A percentile compares a stretch with the other conserved stretches of the same genome.
These are phyloP conservation scores for Fusarium buxicola DNA, from an alignment of 2,329 filamentous ascomycete genomes.

Conservation along the genomic window DNA sequence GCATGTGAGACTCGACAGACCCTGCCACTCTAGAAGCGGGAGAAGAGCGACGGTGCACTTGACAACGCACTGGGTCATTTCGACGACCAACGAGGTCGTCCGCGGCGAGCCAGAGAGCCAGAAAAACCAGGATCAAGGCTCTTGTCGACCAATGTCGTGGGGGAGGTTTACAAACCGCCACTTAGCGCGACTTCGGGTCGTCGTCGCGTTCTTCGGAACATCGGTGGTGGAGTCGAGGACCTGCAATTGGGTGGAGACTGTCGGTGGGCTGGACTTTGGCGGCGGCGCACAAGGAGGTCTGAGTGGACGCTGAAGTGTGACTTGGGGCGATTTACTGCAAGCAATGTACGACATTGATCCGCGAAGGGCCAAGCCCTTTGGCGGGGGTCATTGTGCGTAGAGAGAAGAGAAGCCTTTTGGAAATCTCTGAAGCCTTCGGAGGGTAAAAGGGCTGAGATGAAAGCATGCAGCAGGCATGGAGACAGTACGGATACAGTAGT, in stretches of 20 bases:
- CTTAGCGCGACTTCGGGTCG: slow-evolving; percentile 45
- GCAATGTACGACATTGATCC: slow-evolving; percentile 24
- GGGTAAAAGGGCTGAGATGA: slow-evolving; percentile 10
- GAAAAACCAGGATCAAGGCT: slow-evolving; percentile 21
- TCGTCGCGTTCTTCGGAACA: slow-evolving; percentile 45
- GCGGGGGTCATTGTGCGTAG: slow-evolving; percentile 7
- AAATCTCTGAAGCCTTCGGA: not conserved
- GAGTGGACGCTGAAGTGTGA: slow-evolving; percentile 21
- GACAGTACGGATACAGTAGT: slow-evolving; percentile 11
- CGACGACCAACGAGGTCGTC: slow-evolving; percentile 32
- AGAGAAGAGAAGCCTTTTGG: too few species aligned
- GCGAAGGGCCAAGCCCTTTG: slow-evolving; percentile 16
- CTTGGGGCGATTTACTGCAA: slow-evolving; percentile 26
- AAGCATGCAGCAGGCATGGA: slow-evolving; percentile 16
- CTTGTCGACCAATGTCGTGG: slow-evolving; percentile 35
- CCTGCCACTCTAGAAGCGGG: not conserved
- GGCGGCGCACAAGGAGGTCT: slow-evolving; percentile 22
- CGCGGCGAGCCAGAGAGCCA: slow-evolving; percentile 12
- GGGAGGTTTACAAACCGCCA: slow-evolving; percentile 15
- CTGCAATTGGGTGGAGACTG: slow-evolving; percentile 32
- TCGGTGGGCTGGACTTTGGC: slow-evolving; percentile 33
- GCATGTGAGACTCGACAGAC: slow-evolving; percentile 23
- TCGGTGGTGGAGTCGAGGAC: slow-evolving; percentile 42
- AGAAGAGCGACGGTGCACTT: slow-evolving; percentile 1
- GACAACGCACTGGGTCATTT: slow-evolving; percentile 28